Evolutionary conservation across 768 basidiomycete genomes (phyloP), one percentile per base, ranked within the genome.

Genomic region (Mycena maculata): DNA sequence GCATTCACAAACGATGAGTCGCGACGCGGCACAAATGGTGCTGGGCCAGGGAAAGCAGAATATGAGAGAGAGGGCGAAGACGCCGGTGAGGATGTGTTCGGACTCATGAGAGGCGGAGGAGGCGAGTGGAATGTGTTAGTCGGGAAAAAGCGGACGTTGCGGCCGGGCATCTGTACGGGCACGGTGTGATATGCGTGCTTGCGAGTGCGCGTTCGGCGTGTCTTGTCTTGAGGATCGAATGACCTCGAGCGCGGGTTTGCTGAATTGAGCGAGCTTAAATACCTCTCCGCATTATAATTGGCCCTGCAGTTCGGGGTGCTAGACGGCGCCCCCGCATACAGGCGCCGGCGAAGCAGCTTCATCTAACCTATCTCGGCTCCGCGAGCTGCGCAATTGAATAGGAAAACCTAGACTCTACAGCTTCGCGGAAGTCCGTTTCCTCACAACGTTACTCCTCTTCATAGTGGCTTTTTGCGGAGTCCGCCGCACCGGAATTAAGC

Each of bases 121-220:
- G 64, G 57, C 36, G 65, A 66, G 36, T 66, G 58, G 50, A 66
- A 66, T 15, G 36, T 60, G 59, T 60, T 55, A 4, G 23, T 27
- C 6, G 25, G 13, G 23, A 59, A 47, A 20, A 60, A 60, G 23
- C 53, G 65, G 22, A 60, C 58, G 58, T 49, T 45, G 2, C 57
- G 39, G 4, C 47, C 55, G 2, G 57, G 64, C 64, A 59, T 65
- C 3, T 18, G 8, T 23, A 22, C 8, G 42, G n/a, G n/a, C n/a
- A n/a, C n/a, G n/a, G n/a, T n/a, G n/a, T n/a, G n/a, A n/a, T n/a
- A n/a, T n/a, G n/a, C n/a, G n/a, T n/a, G n/a, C n/a, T n/a, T n/a
- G n/a, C n/a, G n/a, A n/a, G n/a, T n/a, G n/a, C n/a, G n/a, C n/a
- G n/a, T n/a, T n/a, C 2, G n/a, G 42, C 36, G 9, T 38, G 8